A percentile compares a stretch with the other conserved stretches of the same genome.
phyloP scores from a whole-genome alignment of 768 basidiomycete genomes.

The Naematelia aurantialba region DNA sequence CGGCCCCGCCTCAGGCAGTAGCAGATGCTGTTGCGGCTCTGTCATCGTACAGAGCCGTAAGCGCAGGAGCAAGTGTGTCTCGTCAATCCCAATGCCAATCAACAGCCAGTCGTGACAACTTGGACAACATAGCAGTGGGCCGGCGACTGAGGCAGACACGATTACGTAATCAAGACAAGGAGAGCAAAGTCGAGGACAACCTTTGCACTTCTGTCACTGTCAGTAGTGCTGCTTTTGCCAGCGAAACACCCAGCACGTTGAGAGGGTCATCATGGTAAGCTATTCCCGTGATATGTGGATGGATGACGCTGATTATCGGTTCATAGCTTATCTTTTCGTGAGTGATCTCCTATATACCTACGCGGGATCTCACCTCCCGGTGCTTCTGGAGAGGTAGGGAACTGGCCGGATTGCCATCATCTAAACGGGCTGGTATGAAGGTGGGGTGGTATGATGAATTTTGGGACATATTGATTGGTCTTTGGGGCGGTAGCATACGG shows the following conservation, averaged over 20 bases:
- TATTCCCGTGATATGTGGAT: background rate
- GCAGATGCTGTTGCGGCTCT: background rate
- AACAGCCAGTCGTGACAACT: too few relatives aligned
- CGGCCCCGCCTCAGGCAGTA: constrained; percentile 14
- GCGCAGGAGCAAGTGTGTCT: too few relatives aligned
- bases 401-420: too few relatives aligned
- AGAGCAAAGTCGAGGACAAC: background rate
- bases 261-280: background rate
- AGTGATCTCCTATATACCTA: background rate
- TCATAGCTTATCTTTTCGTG: background rate
- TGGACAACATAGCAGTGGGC: background rate
- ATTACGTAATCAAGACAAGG: background rate
- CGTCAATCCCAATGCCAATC: too few relatives aligned
- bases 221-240: background rate
- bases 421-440: too few relatives aligned
- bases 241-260: too few relatives aligned
- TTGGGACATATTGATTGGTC: too few relatives aligned
- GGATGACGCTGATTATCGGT: background rate
- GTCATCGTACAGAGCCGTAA: background rate
- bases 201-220: background rate
- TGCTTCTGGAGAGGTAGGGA: too few relatives aligned
- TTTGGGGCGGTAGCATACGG: too few relatives aligned
- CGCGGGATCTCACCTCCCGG: too few relatives aligned
- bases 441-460: too few relatives aligned
- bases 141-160: background rate